A percentile compares a stretch with the other conserved stretches of the same genome.
Evolutionary conservation across 1,139 yeast species (phyloP).

Genomic region (Blastobotrys persicus): DNA sequence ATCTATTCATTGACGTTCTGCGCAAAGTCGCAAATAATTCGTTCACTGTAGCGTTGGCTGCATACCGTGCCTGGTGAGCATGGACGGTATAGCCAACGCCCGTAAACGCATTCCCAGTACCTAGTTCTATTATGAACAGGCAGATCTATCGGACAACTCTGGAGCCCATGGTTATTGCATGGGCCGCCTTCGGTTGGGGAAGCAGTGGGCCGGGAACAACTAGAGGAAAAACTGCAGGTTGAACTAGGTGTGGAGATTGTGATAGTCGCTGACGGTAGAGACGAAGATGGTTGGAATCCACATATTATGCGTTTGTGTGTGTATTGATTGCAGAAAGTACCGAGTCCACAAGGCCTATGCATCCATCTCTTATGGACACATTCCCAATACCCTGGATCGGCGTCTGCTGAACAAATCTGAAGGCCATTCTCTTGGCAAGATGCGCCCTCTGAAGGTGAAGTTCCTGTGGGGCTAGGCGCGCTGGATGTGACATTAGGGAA

Average conservation of each 20-base stretch:
- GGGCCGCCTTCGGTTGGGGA: neutral
- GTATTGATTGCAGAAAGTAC: neutral
- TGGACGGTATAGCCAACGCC: conserved; percentile 3
- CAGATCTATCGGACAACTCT: conserved; percentile 1
- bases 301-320: neutral
- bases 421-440: neutral
- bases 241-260: neutral
- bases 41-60: neutral
- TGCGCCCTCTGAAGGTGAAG: neutral
- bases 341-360: neutral
- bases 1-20: too few species aligned
- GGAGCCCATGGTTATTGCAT: neutral
- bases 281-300: neutral
- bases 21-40: conserved; percentile 4
- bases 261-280: neutral
- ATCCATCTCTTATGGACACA: neutral
- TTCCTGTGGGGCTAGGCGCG: neutral
- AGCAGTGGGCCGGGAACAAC: neutral
- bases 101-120: conserved; percentile 4
- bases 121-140: neutral
- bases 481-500: neutral
- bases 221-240: neutral
- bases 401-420: neutral
- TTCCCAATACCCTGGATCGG: conserved; percentile 3
- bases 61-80: conserved; percentile 2